These are phyloP conservation scores for Yarrowia galli DNA, from an alignment of 1,139 yeast species.

Conservation along the genomic window DNA sequence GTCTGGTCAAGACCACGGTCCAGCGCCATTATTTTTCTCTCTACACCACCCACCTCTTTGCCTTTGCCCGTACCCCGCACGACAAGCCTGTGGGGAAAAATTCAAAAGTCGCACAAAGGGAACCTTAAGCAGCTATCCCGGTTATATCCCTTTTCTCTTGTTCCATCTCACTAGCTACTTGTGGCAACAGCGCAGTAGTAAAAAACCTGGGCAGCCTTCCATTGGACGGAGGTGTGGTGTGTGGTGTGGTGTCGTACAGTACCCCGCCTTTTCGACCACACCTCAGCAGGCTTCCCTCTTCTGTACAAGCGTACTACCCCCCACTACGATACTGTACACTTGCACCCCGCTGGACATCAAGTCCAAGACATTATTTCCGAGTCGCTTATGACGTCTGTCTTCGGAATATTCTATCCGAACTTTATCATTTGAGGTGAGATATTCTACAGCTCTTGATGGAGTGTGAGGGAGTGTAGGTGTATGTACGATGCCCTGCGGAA, in stretches of 20 bases:
- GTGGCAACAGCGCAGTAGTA: neutral
- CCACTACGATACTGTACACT: neutral
- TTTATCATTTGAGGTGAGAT: constrained; percentile 16
- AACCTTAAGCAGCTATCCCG: constrained; percentile 29
- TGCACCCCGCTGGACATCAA: constrained; percentile 1
- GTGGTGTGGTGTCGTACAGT: no score
- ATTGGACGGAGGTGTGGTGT: neutral
- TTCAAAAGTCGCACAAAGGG: constrained; percentile 12
- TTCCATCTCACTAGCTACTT: constrained; percentile 3
- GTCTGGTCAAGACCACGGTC: constrained; percentile 11
- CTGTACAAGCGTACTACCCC: neutral
- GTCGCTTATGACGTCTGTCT: constrained; percentile 33
- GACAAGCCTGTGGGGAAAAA: constrained; percentile 37
- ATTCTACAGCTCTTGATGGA: no score
- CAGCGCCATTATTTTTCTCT: constrained; percentile 16
- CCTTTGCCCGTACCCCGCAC: constrained; percentile 34
- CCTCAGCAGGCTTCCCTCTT: neutral
- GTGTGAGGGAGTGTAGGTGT: no score
- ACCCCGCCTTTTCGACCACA: neutral
- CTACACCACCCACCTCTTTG: constrained; percentile 17
- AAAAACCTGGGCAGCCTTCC: neutral
- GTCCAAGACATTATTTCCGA: constrained; percentile 6
- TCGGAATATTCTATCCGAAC: constrained; percentile 34
- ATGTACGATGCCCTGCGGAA: no score
- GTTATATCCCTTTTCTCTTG: constrained; percentile 22